These are phyloP conservation scores for Coprinellus aureogranulatus DNA, from an alignment of 768 basidiomycete genomes.

Conservation along the genomic window DNA sequence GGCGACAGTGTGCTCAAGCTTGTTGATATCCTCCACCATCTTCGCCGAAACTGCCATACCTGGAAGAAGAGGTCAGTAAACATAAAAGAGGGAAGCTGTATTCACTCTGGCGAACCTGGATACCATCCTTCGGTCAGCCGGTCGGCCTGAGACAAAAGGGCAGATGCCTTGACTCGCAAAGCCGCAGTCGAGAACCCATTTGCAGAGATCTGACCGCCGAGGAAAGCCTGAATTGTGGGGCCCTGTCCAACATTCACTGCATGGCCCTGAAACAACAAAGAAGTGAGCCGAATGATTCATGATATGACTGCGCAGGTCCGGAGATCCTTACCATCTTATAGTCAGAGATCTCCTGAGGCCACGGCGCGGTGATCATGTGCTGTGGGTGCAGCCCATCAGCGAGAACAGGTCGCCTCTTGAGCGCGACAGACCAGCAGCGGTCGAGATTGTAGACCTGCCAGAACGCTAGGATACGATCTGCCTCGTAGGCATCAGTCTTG, in stretches of 20 bases:
- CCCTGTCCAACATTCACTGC: conserved; percentile 46
- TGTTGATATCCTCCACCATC: conserved; percentile 56
- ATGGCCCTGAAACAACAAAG: conserved; percentile 46
- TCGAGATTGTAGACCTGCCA: conserved; percentile 85
- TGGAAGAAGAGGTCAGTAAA: conserved; percentile 13
- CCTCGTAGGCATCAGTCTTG: conserved; percentile 58
- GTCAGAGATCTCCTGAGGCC: conserved; percentile 72
- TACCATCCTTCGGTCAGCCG: conserved; percentile 60
- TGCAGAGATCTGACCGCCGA: conserved; percentile 54
- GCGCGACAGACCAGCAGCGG: conserved; percentile 74
- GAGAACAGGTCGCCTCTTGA: conserved; percentile 65
- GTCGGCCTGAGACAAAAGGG: conserved; percentile 68
- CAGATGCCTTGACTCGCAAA: conserved; percentile 72
- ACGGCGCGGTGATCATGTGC: conserved; percentile 66
- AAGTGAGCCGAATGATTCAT: conserved; percentile 4
- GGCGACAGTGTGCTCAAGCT: conserved; percentile 61
- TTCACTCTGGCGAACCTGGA: conserved; percentile 35
- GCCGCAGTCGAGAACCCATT: conserved; percentile 63
- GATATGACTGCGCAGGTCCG: conserved; percentile 5
- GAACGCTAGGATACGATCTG: conserved; percentile 71
- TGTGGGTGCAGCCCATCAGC: conserved; percentile 59
- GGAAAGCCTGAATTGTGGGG: conserved; percentile 62
- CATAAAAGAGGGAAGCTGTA: neutral
- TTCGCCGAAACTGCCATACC: conserved; percentile 44
- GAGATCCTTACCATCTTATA: conserved; percentile 59